Evolutionary conservation across 306 rosid species (phyloP), one percentile per base, ranked within the genome.

Genomic region (Phaseolus lunatus): DNA sequence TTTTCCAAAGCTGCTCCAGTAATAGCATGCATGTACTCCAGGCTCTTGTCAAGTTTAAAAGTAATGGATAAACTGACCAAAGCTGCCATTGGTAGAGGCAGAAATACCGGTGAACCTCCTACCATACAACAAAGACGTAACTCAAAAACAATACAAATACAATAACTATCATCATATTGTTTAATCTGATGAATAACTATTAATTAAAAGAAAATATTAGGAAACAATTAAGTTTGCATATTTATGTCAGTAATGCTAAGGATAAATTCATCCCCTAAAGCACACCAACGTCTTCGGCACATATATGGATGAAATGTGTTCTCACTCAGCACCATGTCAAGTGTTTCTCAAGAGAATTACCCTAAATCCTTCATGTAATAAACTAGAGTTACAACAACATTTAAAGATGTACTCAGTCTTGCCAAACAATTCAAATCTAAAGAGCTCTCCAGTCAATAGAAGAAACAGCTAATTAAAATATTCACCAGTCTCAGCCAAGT

Each of bases 81-180:
- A 66, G 89, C 96, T 79, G 97, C 97, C 90, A 92, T 81, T 1
- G 97, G 97, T 65, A 92, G 87, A 14, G 97, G 96, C 78, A 92
- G 96, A 83, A 54, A 84, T 61, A 78, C 78, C 11, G 85, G 86
- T 26, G 93, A 83, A 80, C 43, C 81, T 37, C 84, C 97, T 90
- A 68, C 49, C 67, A 82, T 20, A 64, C 19, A 82, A 79, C 73
- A 79, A 79, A 79, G 80, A 70, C 9, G 12, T 18, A 33, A 67
- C 65, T 44, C 1, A n/a, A 41, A 85, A 82, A 50, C 18, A 65
- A 75, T 65, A 72, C 41, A 48, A 66, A 78, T 74, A 76, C 57
- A 77, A 59, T 72, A 72, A 41, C 45, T 50, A 77, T 61, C 23
- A 64, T 29, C 11, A 20, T 49, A 72, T 77, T 82, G 66, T 68